A percentile compares a stretch with the other conserved stretches of the same genome.
Evolutionary conservation across 176 grass and related monocot genomes (phyloP).

Genomic region (Cocos nucifera): DNA sequence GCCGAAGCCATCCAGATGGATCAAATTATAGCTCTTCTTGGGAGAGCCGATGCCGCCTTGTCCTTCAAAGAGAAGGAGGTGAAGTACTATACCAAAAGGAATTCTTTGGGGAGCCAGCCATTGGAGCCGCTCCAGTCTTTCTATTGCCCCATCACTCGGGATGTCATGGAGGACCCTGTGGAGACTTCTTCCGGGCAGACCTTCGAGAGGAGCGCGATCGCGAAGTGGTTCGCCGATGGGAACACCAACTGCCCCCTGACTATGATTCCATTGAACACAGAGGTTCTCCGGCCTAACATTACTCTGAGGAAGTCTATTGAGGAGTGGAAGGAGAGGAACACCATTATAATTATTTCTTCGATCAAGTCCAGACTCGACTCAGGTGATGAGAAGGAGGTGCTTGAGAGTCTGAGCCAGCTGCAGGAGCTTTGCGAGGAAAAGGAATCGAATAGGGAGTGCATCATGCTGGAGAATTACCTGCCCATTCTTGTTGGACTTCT

Average conservation of each 20-base stretch:
- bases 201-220: background rate
- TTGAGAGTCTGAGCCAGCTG: background rate
- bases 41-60: background rate
- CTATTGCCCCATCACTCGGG: conserved; percentile 1
- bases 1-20: conserved; percentile 4
- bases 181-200: conserved; percentile 8
- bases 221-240: conserved; percentile 1
- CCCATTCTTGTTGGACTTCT: background rate
- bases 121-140: conserved; percentile 3
- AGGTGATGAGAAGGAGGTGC: background rate
- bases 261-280: background rate
- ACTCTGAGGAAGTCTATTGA: conserved; percentile 3
- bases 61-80: conserved; percentile 6
- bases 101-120: conserved; percentile 4
- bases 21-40: background rate
- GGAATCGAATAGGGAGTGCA: background rate
- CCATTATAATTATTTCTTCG: conserved; percentile 6
- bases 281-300: conserved; percentile 1
- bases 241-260: background rate
- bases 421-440: conserved; percentile 3
- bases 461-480: conserved; percentile 2
- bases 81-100: background rate
- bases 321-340: conserved; percentile 11
- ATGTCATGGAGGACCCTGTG: conserved; percentile 6
- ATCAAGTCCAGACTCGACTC: background rate